phyloP scores from a whole-genome alignment of 2,329 filamentous ascomycete species.

The Fusarium nelsonii region DNA sequence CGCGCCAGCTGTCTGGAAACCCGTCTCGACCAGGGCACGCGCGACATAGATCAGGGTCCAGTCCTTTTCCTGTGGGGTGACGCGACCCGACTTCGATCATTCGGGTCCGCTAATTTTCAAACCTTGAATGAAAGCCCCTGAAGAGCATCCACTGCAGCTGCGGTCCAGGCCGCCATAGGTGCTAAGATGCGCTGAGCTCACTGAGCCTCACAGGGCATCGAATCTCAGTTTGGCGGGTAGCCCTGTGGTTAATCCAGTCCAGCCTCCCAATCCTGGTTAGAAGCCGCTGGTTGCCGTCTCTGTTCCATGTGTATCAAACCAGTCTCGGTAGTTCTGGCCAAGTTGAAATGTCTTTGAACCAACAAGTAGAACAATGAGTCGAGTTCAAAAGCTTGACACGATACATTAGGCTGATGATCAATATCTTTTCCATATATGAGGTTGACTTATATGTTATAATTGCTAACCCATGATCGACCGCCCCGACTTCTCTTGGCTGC shows the following conservation, averaged over 20 bases:
- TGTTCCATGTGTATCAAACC: slow-evolving; percentile 36
- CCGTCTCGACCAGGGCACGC: slow-evolving; percentile 19
- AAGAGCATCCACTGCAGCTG: slow-evolving; percentile 36
- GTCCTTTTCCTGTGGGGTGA: slow-evolving; percentile 32
- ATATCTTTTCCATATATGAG: background rate
- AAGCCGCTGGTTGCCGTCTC: slow-evolving; percentile 32
- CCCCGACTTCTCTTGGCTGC: slow-evolving; percentile 37
- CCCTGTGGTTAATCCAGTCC: slow-evolving; percentile 23
- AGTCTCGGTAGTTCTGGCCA: slow-evolving; percentile 31
- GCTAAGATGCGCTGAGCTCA: slow-evolving; percentile 29
- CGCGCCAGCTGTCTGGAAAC: slow-evolving; percentile 4
- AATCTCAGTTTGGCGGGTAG: slow-evolving; percentile 16
- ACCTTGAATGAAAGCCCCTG: slow-evolving; percentile 29
- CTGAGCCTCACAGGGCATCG: slow-evolving; percentile 37
- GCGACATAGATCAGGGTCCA: slow-evolving; percentile 38
- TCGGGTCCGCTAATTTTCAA: slow-evolving; percentile 15
- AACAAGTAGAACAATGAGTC: slow-evolving; percentile 1
- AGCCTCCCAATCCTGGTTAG: slow-evolving; percentile 27
- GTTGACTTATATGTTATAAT: slow-evolving; percentile 21
- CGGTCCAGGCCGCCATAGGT: slow-evolving; percentile 23
- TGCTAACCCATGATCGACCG: slow-evolving; percentile 28
- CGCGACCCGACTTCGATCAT: slow-evolving; percentile 28
- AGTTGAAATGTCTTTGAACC: slow-evolving; percentile 22
- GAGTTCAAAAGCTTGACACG: background rate
- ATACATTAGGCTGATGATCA: background rate